These are phyloP conservation scores for Kuraishia ogatae DNA, from an alignment of 805 yeast genomes.

Conservation along the genomic window DNA sequence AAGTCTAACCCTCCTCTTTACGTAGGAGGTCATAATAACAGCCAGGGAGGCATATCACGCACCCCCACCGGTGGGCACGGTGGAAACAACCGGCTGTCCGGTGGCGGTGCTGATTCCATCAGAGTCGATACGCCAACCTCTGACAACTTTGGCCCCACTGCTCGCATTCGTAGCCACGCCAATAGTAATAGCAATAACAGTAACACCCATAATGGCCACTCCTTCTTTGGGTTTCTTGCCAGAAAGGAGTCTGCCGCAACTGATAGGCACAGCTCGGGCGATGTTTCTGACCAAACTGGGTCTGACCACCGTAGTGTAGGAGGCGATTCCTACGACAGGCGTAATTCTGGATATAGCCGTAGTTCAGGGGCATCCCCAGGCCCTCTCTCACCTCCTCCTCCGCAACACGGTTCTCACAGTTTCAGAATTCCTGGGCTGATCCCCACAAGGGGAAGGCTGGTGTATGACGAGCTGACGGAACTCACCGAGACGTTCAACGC, in stretches of 20 bases:
- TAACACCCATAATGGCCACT: background rate
- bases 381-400: background rate
- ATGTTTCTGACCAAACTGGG: background rate
- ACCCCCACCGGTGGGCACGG: too few species aligned
- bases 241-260: background rate
- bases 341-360: background rate
- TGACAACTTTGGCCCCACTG: background rate
- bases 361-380: background rate
- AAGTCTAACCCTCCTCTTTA: background rate
- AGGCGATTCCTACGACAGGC: background rate
- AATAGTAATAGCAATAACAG: background rate
- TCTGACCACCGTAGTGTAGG: background rate
- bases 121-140: background rate
- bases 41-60: too few species aligned
- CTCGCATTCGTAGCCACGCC: background rate
- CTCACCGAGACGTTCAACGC: slow-evolving; percentile 82
- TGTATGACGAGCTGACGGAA: slow-evolving; percentile 82
- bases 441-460: slow-evolving; percentile 39
- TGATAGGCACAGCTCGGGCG: background rate
- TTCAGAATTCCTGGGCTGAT: slow-evolving; percentile 15
- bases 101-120: too few species aligned
- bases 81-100: background rate
- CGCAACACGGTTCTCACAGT: background rate
- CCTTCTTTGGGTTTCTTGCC: background rate
- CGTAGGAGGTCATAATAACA: too few species aligned